Evolutionary conservation across 768 basidiomycete genomes (phyloP).

Genomic region (Leccinum subtestaceum): DNA sequence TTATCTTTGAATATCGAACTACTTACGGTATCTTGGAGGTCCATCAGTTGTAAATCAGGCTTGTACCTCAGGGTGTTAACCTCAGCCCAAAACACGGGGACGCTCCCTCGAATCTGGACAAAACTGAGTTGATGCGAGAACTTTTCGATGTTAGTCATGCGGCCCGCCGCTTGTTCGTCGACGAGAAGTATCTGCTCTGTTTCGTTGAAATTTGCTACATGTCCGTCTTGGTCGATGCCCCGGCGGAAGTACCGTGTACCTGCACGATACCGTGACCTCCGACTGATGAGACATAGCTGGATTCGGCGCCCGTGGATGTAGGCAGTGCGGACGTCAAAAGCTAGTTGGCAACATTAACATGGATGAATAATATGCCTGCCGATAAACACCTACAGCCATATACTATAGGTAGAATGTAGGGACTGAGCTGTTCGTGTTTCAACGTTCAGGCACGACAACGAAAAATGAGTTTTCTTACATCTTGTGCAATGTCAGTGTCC

Average conservation of each 20-base stretch:
- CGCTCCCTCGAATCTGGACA: slow-evolving; percentile 91
- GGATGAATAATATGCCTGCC: not conserved
- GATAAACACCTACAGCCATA: slow-evolving; percentile 78
- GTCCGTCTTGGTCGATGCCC: slow-evolving; percentile 84
- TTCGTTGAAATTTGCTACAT: slow-evolving; percentile 97
- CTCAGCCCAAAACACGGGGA: slow-evolving; percentile 96
- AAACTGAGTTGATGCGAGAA: slow-evolving; percentile 71
- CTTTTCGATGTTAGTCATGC: slow-evolving; percentile 41
- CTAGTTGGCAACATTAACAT: slow-evolving; percentile 39
- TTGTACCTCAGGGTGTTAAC: slow-evolving; percentile 94
- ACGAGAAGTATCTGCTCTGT: slow-evolving; percentile 91
- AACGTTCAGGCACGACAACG: slow-evolving; percentile 8
- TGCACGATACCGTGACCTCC: slow-evolving; percentile 90
- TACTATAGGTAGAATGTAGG: slow-evolving; percentile 88
- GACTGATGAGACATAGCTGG: slow-evolving; percentile 84
- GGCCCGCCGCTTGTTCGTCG: slow-evolving; percentile 50
- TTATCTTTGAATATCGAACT: not conserved
- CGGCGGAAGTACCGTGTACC: slow-evolving; percentile 97
- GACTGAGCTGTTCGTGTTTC: slow-evolving; percentile 57
- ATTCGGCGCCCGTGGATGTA: slow-evolving; percentile 76
- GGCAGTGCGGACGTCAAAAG: slow-evolving; percentile 79
- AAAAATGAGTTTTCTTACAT: slow-evolving; percentile 48
- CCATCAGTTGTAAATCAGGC: slow-evolving; percentile 96
- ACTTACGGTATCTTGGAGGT: slow-evolving; percentile 78
- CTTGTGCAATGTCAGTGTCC: slow-evolving; percentile 51